phyloP scores from a whole-genome alignment of 75 land plant species.

The Adiantum capillusveneris region DNA sequence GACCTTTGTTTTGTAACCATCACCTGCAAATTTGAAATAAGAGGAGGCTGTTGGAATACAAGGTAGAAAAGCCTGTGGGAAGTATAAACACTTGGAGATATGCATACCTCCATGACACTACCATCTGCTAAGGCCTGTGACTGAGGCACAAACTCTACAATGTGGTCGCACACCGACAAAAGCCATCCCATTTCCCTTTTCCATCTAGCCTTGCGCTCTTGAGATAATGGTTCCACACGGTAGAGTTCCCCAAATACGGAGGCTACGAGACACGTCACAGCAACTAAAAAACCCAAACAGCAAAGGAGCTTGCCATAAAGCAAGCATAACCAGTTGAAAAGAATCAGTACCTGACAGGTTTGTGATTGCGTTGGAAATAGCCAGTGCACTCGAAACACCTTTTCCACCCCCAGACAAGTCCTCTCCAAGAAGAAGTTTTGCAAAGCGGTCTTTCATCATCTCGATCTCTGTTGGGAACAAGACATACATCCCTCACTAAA shows the following conservation, averaged over 20 bases:
- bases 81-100: neutral
- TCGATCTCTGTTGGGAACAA: slow-evolving; percentile 6
- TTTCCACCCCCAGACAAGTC: slow-evolving; percentile 53
- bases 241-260: slow-evolving; percentile 60
- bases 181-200: slow-evolving; percentile 70
- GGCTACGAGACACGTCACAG: slow-evolving; percentile 19
- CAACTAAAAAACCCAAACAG: too few species aligned
- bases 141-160: slow-evolving; percentile 63
- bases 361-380: slow-evolving; percentile 44
- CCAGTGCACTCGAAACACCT: slow-evolving; percentile 45
- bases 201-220: slow-evolving; percentile 54
- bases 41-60: neutral
- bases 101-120: slow-evolving; percentile 35
- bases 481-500: neutral
- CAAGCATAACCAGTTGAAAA: neutral
- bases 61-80: neutral
- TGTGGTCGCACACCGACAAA: slow-evolving; percentile 62
- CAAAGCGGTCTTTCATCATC: slow-evolving; percentile 49
- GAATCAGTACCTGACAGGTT: slow-evolving; percentile 27
- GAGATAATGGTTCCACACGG: slow-evolving; percentile 55
- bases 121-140: slow-evolving; percentile 56
- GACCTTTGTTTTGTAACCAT: slow-evolving; percentile 81
- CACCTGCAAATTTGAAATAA: slow-evolving; percentile 25
- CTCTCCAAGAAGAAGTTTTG: slow-evolving; percentile 47
- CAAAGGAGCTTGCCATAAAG: too few species aligned